Base-by-base conservation (phyloP, 495 filamentous ascomycete species). In the Extremus antarcticus region DNA sequence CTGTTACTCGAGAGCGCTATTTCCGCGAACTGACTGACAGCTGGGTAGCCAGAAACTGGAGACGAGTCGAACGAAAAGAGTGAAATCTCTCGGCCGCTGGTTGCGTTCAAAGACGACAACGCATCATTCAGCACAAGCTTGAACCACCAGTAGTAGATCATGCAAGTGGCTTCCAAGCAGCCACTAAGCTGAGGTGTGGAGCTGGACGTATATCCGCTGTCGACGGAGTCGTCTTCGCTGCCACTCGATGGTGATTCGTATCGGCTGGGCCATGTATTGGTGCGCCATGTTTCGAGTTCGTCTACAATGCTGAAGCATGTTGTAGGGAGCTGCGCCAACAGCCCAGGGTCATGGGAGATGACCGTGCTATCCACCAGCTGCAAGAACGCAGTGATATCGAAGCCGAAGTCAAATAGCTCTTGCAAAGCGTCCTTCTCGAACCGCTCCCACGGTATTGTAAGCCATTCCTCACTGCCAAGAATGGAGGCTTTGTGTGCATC, bases 101-200 rank as follows among this genome's bases (percentile, higher is more conserved):
- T n/a, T 21, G 41, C 17, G 8, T 45, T 7, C 19, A 45, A 21
- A 9, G 41, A 45, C 4, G 41, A 45, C 41, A 45, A n/a, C 16
- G 19, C 19, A 3, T 21, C 41, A n/a, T 45, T 45, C 4, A 45
- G 41, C 8, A 45, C 4, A n/a, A 45, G 3, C 41, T 45, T 45
- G 41, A 45, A 45, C 15, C 41, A 45, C 41, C 41, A 45, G n/a
- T 45, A 45, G 41, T 45, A 45, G 8, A 45, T 45, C 16, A 45
- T 45, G 41, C 17, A 9, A 7, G 19, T 45, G 4, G 16, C 41
- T 17, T 45, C 16, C 41, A 7, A 45, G 8, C 8, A 3, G 15
- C 41, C 41, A 17, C 41, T 21, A 7, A 45, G 41, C 4, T 45
- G 9, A n/a, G 35, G 35, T 17, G 41, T n/a, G 15, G 8, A 21